Base-by-base conservation (phyloP, 163 green algal species). In the Chlamydomonas reinhardtii region DNA sequence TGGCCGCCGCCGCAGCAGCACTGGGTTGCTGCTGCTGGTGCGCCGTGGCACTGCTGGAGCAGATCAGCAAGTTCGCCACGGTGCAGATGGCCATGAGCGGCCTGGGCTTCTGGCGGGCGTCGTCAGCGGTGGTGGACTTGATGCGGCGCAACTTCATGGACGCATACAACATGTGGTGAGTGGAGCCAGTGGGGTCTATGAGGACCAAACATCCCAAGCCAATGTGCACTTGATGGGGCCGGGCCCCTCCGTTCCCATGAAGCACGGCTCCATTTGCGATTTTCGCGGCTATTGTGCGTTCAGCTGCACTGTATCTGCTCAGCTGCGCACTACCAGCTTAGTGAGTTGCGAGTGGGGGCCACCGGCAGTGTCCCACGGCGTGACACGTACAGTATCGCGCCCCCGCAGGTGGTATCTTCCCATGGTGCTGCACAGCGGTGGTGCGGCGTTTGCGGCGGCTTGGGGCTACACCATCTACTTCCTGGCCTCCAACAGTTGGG, bases 11-110 rank as follows among this genome's bases (percentile, higher is more conserved):
- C 1, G 59, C 24, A 19, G 59, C 59, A 22, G 59, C 59, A 22
- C 22, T 37, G 48, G 25, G 48, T 32, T 85, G 52, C 52, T 85
- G 79, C 52, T 85, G 79, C 66, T 62, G 48, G 12, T 77, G 68
- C 48, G 5, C 69, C 39, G 48, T 61, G 22, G 34, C 32, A 24
- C 15, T 91, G 31, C 19, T 91, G 29, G 81, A 83, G 75, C 78
- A 73, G 73, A 65, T 89, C 37, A 89, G 70, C 68, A 86, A 86
- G 68, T 88, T 89, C 64, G 82, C 87, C 24, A 91, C 87, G 15
- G 76, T 91, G 27, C 34, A 76, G 75, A 88, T 89, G 82, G 70
- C 72, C 43, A 65, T 89, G 62, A 88, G 76, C n/a, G 88, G 88
- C 16, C 48, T 83, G 78, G 65, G 56, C 11, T 91, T 91, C 83